Percentiles rank a stretch among this genome's conserved stretches.
Conservation (phyloP, 2,329 filamentous ascomycete species). For the Nemania serpens region DNA sequence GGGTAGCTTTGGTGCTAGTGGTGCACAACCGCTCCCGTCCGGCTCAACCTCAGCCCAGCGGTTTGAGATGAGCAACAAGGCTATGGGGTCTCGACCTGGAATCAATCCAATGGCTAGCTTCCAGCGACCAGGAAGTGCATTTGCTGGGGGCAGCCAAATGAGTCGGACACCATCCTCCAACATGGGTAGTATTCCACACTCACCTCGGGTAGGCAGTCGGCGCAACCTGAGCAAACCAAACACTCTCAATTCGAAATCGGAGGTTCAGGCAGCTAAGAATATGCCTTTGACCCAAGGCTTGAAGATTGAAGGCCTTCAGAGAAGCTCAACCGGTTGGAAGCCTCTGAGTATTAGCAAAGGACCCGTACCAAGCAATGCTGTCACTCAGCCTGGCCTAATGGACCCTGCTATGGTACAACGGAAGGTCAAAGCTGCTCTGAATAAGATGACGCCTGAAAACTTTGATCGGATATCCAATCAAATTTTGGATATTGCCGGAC, state of each 20-base stretch:
- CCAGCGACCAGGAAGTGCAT: conserved; percentile 63
- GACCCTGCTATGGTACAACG: conserved; percentile 93
- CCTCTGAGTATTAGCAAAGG: conserved; percentile 69
- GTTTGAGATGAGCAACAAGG: conserved; percentile 65
- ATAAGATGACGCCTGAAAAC: conserved; percentile 99
- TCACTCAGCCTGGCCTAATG: conserved; percentile 62
- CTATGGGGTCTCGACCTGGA: conserved; percentile 52
- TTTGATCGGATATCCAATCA: conserved; percentile 82
- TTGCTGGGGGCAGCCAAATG: conserved; percentile 67
- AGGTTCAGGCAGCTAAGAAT: conserved; percentile 75
- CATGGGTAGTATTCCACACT: conserved; percentile 66
- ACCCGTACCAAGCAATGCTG: conserved; percentile 47
- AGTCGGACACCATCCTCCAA: conserved; percentile 66
- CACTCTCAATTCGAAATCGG: conserved; percentile 58
- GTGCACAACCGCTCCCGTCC: conserved; percentile 59
- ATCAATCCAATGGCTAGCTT: conserved; percentile 64
- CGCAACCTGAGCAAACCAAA: conserved; percentile 69
- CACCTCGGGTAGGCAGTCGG: conserved; percentile 70
- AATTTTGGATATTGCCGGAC: conserved; percentile 87
- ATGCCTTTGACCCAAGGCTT: conserved; percentile 89
- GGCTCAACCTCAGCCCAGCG: conserved; percentile 80
- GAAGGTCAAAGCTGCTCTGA: conserved; percentile 97
- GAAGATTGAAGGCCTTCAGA: conserved; percentile 79
- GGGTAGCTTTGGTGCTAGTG: conserved; percentile 67
- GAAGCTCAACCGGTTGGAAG: conserved; percentile 85